Percentiles rank a stretch among this genome's conserved stretches.
Evolutionary conservation across 805 yeast species (phyloP).

Genomic region (Yarrowia deformans): DNA sequence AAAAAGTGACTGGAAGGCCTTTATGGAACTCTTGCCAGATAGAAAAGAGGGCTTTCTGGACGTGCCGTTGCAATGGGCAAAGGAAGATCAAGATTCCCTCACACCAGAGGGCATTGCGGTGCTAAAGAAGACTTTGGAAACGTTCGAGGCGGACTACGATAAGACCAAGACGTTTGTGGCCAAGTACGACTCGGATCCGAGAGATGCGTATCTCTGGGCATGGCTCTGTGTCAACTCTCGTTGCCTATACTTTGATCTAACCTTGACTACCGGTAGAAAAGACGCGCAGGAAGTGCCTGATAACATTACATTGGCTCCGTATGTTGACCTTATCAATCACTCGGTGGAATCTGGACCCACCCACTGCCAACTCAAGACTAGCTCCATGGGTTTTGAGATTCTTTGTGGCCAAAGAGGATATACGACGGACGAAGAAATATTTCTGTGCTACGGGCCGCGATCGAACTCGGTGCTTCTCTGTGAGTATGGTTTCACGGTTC

Average conservation of each 20-base stretch:
- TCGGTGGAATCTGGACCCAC: conserved; percentile 48
- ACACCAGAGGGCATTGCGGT: conserved; percentile 19
- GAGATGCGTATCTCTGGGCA: conserved; percentile 55
- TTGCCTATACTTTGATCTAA: conserved; percentile 77
- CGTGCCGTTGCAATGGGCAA: conserved; percentile 16
- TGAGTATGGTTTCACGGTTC: conserved; percentile 83
- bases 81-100: neutral
- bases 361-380: conserved; percentile 50
- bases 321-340: conserved; percentile 88
- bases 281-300: conserved; percentile 52
- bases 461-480: conserved; percentile 79
- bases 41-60: conserved; percentile 17
- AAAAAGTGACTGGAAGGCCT: conserved; percentile 21
- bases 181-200: conserved; percentile 19
- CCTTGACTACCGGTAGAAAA: conserved; percentile 56
- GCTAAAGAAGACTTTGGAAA: conserved; percentile 7
- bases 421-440: conserved; percentile 62
- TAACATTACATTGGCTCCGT: conserved; percentile 90
- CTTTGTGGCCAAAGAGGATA: conserved; percentile 50
- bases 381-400: conserved; percentile 62
- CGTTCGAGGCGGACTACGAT: conserved; percentile 19
- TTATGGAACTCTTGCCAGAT: conserved; percentile 23
- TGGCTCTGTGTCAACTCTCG: conserved; percentile 93
- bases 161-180: neutral
- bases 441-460: conserved; percentile 86